Evolutionary conservation across 169 alveolate genomes (phyloP), one percentile per base, ranked within the genome.

Genomic region (Miamiensis avidus): DNA sequence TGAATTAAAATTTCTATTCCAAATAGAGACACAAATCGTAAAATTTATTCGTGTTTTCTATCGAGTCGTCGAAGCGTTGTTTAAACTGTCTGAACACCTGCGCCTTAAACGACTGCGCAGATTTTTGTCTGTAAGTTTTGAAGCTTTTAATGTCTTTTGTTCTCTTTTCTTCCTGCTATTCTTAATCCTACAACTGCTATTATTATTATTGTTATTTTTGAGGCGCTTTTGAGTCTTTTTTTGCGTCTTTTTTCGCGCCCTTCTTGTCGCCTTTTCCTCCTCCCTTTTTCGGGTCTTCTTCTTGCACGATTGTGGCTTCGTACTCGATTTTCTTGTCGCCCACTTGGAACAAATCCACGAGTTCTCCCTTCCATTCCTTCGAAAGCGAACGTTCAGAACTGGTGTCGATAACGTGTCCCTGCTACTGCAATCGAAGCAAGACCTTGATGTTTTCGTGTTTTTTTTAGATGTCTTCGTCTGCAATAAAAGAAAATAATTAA

Each of bases 391-490:
- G 73, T 65, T 86, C 90, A 34, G 86, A 77, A 29, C 81, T 81
- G 30, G 90, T 86, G 33, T 86, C 90, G 33, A 86, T 86, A 0
- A 81, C 72, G 30, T 76, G 30, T 30, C 90, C 90, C 27, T 65
- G 79, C 69, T 86, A 81, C 72, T 81, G 75, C 75, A 81, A 69
- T 86, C 90, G 79, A 26, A 81, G 75, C 25, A 91, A 75, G 26
- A 85, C 89, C 82, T 92, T 89, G 25, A 89, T 81, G 75, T 92
- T 92, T 33, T 87, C 30, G 73, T 92, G 93, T 78, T 92, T 89
- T 85, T 92, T 92, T 34, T 89, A 89, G 1, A 92, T 84, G 26
- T 89, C 82, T 78, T 92, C 95, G 83, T 92, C 90, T 77, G 26
- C 28, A 29, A 29, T 15, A 29, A 75, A 0, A n/a, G 1, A 75